Percentiles rank a stretch among this genome's conserved stretches.
Evolutionary conservation across 176 grass and related monocot species (phyloP).

Genomic region (Oryza nivara): DNA sequence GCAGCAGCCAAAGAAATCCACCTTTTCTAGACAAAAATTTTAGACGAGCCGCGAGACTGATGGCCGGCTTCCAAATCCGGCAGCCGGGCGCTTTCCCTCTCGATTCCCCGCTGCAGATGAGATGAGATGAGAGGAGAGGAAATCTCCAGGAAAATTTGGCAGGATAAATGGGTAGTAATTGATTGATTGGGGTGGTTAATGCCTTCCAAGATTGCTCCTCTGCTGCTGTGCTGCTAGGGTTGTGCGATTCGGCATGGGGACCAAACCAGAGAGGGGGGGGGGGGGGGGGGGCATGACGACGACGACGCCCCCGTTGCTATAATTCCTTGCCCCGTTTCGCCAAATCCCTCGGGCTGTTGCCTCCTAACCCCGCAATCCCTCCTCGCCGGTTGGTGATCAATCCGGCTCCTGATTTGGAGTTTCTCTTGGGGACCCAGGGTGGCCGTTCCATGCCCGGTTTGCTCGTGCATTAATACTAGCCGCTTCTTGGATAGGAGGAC

Average conservation of each 20-base stretch:
- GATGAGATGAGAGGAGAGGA: background rate
- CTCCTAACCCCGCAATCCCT: slow-evolving; percentile 30
- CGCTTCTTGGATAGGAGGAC: slow-evolving; percentile 13
- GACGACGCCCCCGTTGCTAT: slow-evolving; percentile 25
- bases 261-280: background rate
- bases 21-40: background rate
- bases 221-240: background rate
- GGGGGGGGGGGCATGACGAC: background rate
- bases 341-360: slow-evolving; percentile 17
- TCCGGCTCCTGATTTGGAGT: slow-evolving; percentile 10
- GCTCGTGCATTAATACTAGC: slow-evolving; percentile 50
- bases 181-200: background rate
- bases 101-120: background rate
- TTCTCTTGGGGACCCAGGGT: slow-evolving; percentile 25
- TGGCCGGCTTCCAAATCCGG: slow-evolving; percentile 20
- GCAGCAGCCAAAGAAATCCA: slow-evolving; percentile 10
- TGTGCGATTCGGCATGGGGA: slow-evolving; percentile 7
- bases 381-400: slow-evolving; percentile 36
- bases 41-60: slow-evolving; percentile 19
- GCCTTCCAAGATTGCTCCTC: slow-evolving; percentile 18
- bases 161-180: background rate
- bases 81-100: background rate
- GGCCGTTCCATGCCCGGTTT: slow-evolving; percentile 15
- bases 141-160: slow-evolving; percentile 5
- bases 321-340: slow-evolving; percentile 15